phyloP scores from a whole-genome alignment of 2,329 filamentous ascomycete genomes.

The Blumeria hordei region DNA sequence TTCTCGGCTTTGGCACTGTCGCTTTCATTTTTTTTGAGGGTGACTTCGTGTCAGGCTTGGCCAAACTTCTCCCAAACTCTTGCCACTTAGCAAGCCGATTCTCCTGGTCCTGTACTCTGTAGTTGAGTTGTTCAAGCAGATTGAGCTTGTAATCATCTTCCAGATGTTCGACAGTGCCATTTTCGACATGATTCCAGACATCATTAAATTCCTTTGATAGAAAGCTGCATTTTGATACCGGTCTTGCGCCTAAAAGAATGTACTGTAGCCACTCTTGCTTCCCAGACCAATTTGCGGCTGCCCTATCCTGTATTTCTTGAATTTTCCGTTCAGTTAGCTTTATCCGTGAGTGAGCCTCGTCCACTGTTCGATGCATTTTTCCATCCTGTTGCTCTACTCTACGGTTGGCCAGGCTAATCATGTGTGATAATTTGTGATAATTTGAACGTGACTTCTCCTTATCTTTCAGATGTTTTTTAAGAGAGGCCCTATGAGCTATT shows the following conservation, averaged over 20 bases:
- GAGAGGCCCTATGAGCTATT: conserved; percentile 45
- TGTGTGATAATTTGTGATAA: conserved; percentile 37
- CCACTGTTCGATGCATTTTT: conserved; percentile 15
- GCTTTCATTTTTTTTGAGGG: conserved; percentile 10
- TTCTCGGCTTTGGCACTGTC: conserved; percentile 1
- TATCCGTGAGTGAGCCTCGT: conserved; percentile 11
- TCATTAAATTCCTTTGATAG: conserved; percentile 41
- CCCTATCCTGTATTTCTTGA: conserved; percentile 29
- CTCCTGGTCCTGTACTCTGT: conserved; percentile 39
- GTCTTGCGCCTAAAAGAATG: conserved; percentile 41
- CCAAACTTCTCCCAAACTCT: conserved; percentile 26
- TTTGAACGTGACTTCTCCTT: conserved; percentile 33
- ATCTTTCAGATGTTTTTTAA: conserved; percentile 31
- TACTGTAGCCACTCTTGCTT: conserved; percentile 49
- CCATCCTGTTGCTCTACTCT: conserved; percentile 30
- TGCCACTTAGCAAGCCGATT: conserved; percentile 51
- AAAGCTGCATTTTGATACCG: conserved; percentile 32
- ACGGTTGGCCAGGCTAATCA: conserved; percentile 38
- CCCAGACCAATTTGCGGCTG: conserved; percentile 58
- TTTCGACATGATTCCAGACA: conserved; percentile 44
- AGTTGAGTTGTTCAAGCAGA: conserved; percentile 46
- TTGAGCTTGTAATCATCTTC: conserved; percentile 23
- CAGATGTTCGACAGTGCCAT: conserved; percentile 30
- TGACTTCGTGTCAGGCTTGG: conserved; percentile 4
- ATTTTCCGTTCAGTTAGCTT: conserved; percentile 9